These are phyloP conservation scores for Claviceps sp. DNA, from an alignment of 2,329 filamentous ascomycete genomes.

Conservation along the genomic window DNA sequence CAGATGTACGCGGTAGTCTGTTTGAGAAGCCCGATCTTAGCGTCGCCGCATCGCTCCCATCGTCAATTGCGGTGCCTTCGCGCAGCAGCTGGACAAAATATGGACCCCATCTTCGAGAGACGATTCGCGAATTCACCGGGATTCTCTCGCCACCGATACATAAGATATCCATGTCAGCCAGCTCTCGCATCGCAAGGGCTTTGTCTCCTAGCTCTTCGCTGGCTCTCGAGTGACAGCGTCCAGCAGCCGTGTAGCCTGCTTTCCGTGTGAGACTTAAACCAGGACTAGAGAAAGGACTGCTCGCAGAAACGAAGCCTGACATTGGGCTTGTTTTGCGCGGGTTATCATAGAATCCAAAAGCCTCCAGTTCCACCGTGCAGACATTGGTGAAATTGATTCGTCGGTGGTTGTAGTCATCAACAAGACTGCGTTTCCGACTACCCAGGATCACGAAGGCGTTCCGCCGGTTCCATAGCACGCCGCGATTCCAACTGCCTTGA, in stretches of 20 bases:
- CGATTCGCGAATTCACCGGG: slow-evolving; percentile 81
- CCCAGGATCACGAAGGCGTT: slow-evolving; percentile 95
- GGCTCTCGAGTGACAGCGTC: slow-evolving; percentile 59
- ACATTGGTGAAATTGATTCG: slow-evolving; percentile 96
- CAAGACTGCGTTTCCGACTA: slow-evolving; percentile 81
- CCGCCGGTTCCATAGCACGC: slow-evolving; percentile 80
- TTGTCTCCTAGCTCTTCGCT: slow-evolving; percentile 79
- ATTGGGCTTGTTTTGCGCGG: slow-evolving; percentile 65
- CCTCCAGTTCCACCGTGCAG: slow-evolving; percentile 92
- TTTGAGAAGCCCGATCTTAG: slow-evolving; percentile 50
- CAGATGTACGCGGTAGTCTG: slow-evolving; percentile 59
- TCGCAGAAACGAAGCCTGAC: slow-evolving; percentile 75
- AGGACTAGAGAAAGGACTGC: slow-evolving; percentile 49
- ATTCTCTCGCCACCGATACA: slow-evolving; percentile 85
- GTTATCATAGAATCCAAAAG: slow-evolving; percentile 95
- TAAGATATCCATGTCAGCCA: slow-evolving; percentile 93
- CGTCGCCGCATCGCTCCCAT: slow-evolving; percentile 63
- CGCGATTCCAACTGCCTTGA: slow-evolving; percentile 95
- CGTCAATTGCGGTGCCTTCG: slow-evolving; percentile 61
- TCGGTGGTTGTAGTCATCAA: slow-evolving; percentile 96
- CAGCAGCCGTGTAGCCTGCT: slow-evolving; percentile 55
- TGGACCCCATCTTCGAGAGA: slow-evolving; percentile 82
- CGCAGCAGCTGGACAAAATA: slow-evolving; percentile 88
- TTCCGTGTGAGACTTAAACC: slow-evolving; percentile 45
- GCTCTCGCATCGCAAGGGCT: slow-evolving; percentile 65